Evolutionary conservation across 2,329 filamentous ascomycete genomes (phyloP).

Genomic region (Pyricularia grisea): DNA sequence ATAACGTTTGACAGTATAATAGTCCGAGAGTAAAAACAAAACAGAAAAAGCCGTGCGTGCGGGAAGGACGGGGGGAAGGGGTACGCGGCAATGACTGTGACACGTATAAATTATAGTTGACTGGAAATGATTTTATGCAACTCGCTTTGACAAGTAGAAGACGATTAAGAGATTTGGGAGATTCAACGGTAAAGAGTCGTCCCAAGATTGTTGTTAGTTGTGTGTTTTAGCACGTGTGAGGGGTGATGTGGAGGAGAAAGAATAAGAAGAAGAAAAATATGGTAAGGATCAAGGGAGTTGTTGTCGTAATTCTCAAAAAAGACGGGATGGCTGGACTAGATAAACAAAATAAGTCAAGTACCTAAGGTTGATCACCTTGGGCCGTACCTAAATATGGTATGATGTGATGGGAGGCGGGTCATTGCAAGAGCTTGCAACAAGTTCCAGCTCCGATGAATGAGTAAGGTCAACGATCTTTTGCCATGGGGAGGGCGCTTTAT

Average conservation of each 20-base stretch:
- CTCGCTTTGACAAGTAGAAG: not conserved
- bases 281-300: not conserved
- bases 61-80: not conserved
- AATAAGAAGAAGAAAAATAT: not conserved
- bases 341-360: not conserved
- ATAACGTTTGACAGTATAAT: not conserved
- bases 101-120: not conserved
- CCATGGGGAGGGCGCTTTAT: not conserved
- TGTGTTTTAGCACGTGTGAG: not conserved
- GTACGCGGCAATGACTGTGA: not conserved
- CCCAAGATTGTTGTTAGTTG: not conserved
- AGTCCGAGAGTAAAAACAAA: not conserved
- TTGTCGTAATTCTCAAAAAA: not conserved
- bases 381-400: not conserved
- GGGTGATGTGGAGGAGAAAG: not conserved
- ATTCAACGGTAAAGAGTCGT: not conserved
- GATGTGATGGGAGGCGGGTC: not conserved
- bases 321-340: not conserved
- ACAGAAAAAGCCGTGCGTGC: not conserved
- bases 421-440: not conserved
- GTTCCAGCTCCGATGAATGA: not conserved
- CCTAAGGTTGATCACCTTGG: not conserved
- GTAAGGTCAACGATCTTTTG: not conserved
- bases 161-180: not conserved
- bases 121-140: not conserved